phyloP scores from a whole-genome alignment of 768 basidiomycete genomes.

The Cystobasidium onofrii region DNA sequence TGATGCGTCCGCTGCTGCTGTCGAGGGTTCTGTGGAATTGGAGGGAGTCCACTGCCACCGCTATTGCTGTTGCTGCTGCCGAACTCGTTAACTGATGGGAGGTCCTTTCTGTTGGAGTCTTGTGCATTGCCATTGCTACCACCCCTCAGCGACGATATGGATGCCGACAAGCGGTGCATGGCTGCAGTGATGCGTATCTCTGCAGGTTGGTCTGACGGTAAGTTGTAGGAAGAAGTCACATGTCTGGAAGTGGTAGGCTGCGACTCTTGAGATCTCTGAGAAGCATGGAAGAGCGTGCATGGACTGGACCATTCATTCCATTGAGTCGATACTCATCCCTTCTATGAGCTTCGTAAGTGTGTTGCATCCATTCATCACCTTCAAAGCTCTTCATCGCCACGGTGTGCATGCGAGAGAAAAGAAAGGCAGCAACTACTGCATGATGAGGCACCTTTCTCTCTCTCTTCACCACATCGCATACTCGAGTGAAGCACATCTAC shows the following conservation, averaged over 20 bases:
- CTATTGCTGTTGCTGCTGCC: not conserved
- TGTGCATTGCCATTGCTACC: not conserved
- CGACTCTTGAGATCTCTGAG: too few species aligned
- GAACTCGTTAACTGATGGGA: not conserved
- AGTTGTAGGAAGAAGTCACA: not conserved
- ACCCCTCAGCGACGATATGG: not conserved
- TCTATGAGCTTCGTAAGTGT: too few species aligned
- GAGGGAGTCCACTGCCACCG: not conserved
- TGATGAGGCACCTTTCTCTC: not conserved
- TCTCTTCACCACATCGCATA: too few species aligned
- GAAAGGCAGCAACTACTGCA: too few species aligned
- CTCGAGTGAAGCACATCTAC: too few species aligned
- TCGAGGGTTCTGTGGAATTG: slow-evolving; percentile 5
- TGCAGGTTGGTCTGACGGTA: not conserved
- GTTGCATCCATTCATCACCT: too few species aligned
- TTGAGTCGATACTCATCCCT: too few species aligned
- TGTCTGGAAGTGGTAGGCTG: too few species aligned
- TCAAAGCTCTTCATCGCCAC: too few species aligned
- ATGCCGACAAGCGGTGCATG: not conserved
- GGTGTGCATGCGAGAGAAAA: too few species aligned
- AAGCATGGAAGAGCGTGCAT: too few species aligned
- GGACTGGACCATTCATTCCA: too few species aligned
- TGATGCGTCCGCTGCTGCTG: not conserved
- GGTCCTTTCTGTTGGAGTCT: not conserved
- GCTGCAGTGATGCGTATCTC: not conserved